Evolutionary conservation across 2,329 filamentous ascomycete species (phyloP).

Genomic region (Cadophora luteo-olivacea): DNA sequence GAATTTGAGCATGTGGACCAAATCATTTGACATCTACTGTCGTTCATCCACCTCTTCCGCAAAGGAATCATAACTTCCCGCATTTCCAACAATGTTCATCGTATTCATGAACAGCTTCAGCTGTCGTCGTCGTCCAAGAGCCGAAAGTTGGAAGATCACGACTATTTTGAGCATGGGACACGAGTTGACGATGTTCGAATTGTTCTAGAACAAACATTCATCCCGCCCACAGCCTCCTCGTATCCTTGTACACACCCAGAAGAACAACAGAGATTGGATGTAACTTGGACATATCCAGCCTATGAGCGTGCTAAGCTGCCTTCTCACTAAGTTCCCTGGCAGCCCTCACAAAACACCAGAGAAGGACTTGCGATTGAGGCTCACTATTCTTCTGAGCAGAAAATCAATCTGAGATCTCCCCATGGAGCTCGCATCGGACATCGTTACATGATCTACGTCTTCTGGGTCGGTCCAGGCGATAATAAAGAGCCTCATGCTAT

Average conservation of each 20-base stretch:
- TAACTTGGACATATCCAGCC: conserved; percentile 8
- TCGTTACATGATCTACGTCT: neutral
- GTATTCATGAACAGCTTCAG: neutral
- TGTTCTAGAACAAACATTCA: conserved; percentile 12
- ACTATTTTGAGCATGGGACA: conserved; percentile 13
- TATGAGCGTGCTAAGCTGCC: conserved; percentile 11
- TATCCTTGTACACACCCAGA: conserved; percentile 6
- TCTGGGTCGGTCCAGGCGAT: neutral
- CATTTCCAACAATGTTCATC: neutral
- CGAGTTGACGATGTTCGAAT: neutral
- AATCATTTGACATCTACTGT: neutral
- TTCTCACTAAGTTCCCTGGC: conserved; percentile 2
- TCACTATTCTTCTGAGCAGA: neutral
- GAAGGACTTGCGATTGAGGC: neutral
- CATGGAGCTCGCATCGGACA: neutral
- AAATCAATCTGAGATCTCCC: neutral
- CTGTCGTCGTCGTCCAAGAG: conserved; percentile 15
- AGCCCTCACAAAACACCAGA: neutral
- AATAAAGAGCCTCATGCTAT: conserved; percentile 11
- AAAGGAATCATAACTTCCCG: neutral
- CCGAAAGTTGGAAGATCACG: conserved; percentile 2
- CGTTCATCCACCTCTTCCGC: neutral
- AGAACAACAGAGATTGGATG: conserved; percentile 14
- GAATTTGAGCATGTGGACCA: neutral
- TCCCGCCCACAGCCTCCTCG: conserved; percentile 13